Evolutionary conservation across 257 asterid genomes (phyloP).

Genomic region (Nicotiana knightiana): DNA sequence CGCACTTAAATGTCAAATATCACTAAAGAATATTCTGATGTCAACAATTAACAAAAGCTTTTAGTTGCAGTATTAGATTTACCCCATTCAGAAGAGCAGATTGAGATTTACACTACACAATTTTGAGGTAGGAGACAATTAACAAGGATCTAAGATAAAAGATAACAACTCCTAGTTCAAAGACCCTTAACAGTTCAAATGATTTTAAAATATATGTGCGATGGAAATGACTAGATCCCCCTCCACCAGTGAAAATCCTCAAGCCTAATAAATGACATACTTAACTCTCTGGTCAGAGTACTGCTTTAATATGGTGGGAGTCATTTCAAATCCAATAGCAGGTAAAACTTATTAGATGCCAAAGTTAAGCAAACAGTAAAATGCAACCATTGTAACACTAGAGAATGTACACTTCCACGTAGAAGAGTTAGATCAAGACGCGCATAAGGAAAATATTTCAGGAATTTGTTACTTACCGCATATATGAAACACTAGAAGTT

Average conservation of each 20-base stretch:
- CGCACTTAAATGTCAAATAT: too few relatives aligned
- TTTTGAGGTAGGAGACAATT: background rate
- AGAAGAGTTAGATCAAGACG: background rate
- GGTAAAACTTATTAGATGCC: background rate
- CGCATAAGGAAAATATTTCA: background rate
- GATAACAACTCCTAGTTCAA: background rate
- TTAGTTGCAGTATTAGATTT: background rate
- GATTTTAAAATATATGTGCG: background rate
- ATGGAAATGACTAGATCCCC: background rate
- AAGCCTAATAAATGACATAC: background rate
- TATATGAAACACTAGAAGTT: conserved; percentile 42
- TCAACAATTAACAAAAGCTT: background rate
- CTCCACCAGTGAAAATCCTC: background rate
- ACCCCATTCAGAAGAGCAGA: background rate
- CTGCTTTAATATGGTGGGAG: background rate
- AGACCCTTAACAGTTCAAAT: background rate
- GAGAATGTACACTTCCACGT: background rate
- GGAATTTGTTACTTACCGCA: conserved; percentile 49
- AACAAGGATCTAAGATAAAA: background rate
- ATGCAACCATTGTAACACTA: background rate
- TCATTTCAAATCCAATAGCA: background rate
- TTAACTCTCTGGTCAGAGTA: background rate
- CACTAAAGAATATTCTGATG: background rate
- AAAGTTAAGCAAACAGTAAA: background rate
- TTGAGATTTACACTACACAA: background rate